Evolutionary conservation across 2,329 filamentous ascomycete species (phyloP).

Genomic region (Aspergillus japonicus): DNA sequence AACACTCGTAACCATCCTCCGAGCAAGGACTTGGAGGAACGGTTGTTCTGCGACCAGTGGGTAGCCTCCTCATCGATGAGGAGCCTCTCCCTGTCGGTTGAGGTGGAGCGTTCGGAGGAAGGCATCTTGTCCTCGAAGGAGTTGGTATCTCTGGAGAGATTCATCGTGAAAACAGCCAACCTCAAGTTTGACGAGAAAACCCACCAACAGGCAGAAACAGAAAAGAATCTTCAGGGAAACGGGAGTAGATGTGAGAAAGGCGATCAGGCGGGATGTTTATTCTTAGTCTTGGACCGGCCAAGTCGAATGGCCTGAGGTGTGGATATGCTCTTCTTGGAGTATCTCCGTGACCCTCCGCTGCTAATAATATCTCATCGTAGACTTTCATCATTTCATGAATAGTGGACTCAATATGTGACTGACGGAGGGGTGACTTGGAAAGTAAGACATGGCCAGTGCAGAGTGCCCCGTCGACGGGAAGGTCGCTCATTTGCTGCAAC

Average conservation of each 20-base stretch:
- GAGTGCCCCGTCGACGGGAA: not conserved
- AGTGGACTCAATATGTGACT: not conserved
- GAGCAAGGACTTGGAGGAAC: not conserved
- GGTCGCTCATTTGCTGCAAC: not conserved
- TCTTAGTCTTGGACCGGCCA: not conserved
- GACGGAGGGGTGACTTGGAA: not conserved
- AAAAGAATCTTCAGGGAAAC: not conserved
- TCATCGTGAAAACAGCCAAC: not conserved
- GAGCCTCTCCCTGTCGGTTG: conserved; percentile 7
- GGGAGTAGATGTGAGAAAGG: not conserved
- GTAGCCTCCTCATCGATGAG: conserved; percentile 3
- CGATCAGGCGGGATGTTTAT: not conserved
- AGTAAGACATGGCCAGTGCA: conserved; percentile 5
- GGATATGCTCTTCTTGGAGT: not conserved
- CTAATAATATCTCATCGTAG: conserved; percentile 3
- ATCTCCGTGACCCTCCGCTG: conserved; percentile 3
- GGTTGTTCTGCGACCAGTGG: conserved; percentile 6
- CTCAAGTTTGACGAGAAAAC: not conserved
- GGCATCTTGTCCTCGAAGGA: conserved; percentile 10
- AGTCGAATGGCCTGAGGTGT: not conserved
- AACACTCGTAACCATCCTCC: conserved; percentile 8
- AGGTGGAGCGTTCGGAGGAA: not conserved
- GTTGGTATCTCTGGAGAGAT: not conserved
- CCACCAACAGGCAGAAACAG: not conserved
- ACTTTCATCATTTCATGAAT: not conserved